These are phyloP conservation scores for Orbilia blumenaviensis DNA, from an alignment of 2,329 filamentous ascomycete genomes.

Conservation along the genomic window DNA sequence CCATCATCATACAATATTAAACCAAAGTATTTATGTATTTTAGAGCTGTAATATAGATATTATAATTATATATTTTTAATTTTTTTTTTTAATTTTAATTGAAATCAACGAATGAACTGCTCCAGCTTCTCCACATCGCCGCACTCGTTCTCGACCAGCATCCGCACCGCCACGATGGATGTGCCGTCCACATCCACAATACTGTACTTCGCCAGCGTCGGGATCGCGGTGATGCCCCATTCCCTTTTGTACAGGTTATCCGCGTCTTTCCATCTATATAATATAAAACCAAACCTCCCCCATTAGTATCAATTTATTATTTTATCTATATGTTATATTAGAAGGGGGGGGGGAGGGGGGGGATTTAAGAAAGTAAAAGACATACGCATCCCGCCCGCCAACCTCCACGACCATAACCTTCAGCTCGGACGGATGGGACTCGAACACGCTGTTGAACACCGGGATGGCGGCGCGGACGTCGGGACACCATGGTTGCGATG, in stretches of 20 bases:
- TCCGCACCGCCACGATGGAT: conserved; percentile 57
- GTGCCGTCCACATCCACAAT: conserved; percentile 58
- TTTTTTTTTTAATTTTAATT: too few species aligned
- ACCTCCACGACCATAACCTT: conserved; percentile 60
- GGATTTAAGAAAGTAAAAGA: conserved; percentile 49
- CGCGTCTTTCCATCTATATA: conserved; percentile 59
- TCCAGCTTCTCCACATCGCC: conserved; percentile 8
- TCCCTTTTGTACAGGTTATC: conserved; percentile 60
- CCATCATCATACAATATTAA: too few species aligned
- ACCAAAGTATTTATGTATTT: too few species aligned
- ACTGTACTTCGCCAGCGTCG: conserved; percentile 60
- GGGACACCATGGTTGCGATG: conserved; percentile 62
- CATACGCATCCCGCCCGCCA: conserved; percentile 59
- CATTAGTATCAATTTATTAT: not conserved
- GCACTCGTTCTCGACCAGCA: conserved; percentile 37
- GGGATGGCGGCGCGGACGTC: conserved; percentile 61
- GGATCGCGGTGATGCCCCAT: conserved; percentile 60
- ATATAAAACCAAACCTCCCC: not conserved
- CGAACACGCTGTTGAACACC: conserved; percentile 59
- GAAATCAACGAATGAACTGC: not conserved
- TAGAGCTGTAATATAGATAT: too few species aligned
- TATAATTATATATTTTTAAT: too few species aligned
- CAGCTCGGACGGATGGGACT: conserved; percentile 54
- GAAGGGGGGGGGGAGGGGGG: too few species aligned
- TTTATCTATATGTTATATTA: too few species aligned